A percentile compares a stretch with the other conserved stretches of the same genome.
These are phyloP conservation scores for Mollisia scopiformis DNA, from an alignment of 2,329 filamentous ascomycete species.

Conservation along the genomic window DNA sequence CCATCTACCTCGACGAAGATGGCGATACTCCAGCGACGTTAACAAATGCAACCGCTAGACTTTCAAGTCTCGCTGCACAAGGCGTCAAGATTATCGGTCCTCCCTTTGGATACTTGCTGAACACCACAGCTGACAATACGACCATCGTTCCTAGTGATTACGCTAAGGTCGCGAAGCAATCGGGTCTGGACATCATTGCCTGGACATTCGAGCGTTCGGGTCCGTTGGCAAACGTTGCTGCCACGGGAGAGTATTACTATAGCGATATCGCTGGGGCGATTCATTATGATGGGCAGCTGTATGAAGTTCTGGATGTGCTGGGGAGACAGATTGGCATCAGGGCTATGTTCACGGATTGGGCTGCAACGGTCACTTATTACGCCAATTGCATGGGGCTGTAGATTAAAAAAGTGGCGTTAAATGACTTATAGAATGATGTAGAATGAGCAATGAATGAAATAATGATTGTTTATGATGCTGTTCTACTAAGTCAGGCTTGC, in stretches of 20 bases:
- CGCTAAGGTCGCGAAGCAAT: slow-evolving; percentile 15
- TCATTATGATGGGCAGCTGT: slow-evolving; percentile 20
- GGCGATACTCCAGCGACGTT: slow-evolving; percentile 14
- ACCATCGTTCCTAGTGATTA: slow-evolving; percentile 24
- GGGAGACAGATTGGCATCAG: slow-evolving; percentile 20
- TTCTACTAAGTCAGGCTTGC: no score
- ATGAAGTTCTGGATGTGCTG: slow-evolving; percentile 23
- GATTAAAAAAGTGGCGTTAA: no score
- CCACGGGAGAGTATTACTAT: slow-evolving; percentile 21
- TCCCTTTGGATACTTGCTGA: slow-evolving; percentile 20
- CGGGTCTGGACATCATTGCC: slow-evolving; percentile 22
- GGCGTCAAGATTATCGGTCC: slow-evolving; percentile 26
- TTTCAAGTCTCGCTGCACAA: slow-evolving; percentile 11
- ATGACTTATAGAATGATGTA: no score
- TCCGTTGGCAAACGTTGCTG: slow-evolving; percentile 8
- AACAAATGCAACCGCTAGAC: slow-evolving; percentile 7
- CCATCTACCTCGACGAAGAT: slow-evolving; percentile 25
- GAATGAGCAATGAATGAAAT: no score
- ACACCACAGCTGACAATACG: slow-evolving; percentile 15
- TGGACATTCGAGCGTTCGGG: slow-evolving; percentile 27
- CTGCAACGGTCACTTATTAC: slow-evolving; percentile 21
- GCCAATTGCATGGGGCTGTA: slow-evolving; percentile 24
- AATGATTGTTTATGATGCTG: no score
- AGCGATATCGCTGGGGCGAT: slow-evolving; percentile 8
- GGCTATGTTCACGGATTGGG: slow-evolving; percentile 25